These are phyloP conservation scores for Gynochthodes officinalis DNA, from an alignment of 257 asterid species.

Conservation along the genomic window DNA sequence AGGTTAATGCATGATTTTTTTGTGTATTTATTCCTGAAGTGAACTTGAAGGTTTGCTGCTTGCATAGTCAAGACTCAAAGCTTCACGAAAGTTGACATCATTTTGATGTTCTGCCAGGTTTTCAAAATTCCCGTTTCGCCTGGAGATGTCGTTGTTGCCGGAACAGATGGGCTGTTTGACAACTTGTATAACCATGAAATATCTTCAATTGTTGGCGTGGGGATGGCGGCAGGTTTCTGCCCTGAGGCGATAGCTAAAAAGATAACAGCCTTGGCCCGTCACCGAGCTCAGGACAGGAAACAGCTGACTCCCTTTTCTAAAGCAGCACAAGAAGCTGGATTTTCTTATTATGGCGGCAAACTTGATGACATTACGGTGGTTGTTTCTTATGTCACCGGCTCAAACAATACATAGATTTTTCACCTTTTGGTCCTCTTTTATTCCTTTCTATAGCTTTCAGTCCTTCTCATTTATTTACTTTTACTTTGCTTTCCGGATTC, in stretches of 20 bases:
- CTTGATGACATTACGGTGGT: conserved; percentile 78
- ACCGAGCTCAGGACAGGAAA: conserved; percentile 52
- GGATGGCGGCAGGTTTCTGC: conserved; percentile 42
- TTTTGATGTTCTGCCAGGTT: conserved; percentile 34
- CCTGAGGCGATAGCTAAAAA: conserved; percentile 58
- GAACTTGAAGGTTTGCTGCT: neutral
- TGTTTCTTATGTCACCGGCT: conserved; percentile 48
- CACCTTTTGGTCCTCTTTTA: neutral
- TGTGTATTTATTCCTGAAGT: neutral
- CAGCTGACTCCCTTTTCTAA: conserved; percentile 57
- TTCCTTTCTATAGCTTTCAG: neutral
- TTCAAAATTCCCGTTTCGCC: conserved; percentile 55
- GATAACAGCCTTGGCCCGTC: conserved; percentile 61
- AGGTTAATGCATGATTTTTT: neutral
- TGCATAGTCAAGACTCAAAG: no score
- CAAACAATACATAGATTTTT: neutral
- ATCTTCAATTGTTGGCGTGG: conserved; percentile 50
- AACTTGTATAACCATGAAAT: conserved; percentile 64
- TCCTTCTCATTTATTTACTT: neutral
- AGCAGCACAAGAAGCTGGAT: conserved; percentile 80
- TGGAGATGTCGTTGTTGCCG: conserved; percentile 76
- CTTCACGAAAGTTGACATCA: neutral
- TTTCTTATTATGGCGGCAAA: conserved; percentile 62
- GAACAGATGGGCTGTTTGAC: conserved; percentile 85
- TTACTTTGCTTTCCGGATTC: neutral